These are phyloP conservation scores for Verticillium alfalfae DNA, from an alignment of 2,329 filamentous ascomycete species.

Conservation along the genomic window DNA sequence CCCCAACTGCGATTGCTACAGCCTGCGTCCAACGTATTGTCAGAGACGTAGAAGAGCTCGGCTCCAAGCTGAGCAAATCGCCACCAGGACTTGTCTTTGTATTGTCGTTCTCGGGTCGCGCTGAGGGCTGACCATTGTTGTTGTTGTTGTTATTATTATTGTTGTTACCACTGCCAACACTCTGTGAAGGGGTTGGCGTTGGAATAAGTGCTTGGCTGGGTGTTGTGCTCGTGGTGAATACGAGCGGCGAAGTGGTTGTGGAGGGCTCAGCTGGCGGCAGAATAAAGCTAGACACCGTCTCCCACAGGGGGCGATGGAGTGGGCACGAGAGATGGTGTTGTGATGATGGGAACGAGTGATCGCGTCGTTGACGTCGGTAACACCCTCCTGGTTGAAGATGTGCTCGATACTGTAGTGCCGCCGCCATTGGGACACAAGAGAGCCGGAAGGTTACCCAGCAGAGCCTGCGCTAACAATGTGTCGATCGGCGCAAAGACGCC, in stretches of 20 bases:
- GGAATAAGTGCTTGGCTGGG: background rate
- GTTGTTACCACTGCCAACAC: background rate
- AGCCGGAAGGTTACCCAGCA: conserved; percentile 27
- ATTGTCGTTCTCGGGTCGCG: background rate
- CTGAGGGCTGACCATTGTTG: background rate
- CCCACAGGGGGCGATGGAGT: background rate
- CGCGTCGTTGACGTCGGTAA: background rate
- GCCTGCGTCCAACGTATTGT: background rate
- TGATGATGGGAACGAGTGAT: background rate
- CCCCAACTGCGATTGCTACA: background rate
- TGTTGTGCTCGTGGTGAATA: background rate
- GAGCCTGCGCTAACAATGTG: conserved; percentile 29
- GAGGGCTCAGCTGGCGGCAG: background rate
- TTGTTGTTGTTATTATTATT: background rate
- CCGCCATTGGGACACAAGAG: conserved; percentile 23
- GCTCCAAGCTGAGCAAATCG: background rate
- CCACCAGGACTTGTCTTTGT: background rate
- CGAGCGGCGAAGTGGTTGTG: background rate
- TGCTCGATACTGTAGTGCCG: background rate
- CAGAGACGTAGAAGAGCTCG: background rate
- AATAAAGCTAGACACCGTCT: background rate
- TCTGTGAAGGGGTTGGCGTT: background rate
- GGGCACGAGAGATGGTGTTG: background rate
- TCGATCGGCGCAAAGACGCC: conserved; percentile 15
- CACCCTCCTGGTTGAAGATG: background rate